Evolutionary conservation across 192 early-diverging fungal genomes (phyloP), one percentile per base, ranked within the genome.

Genomic region (Mortierella antarctica): DNA sequence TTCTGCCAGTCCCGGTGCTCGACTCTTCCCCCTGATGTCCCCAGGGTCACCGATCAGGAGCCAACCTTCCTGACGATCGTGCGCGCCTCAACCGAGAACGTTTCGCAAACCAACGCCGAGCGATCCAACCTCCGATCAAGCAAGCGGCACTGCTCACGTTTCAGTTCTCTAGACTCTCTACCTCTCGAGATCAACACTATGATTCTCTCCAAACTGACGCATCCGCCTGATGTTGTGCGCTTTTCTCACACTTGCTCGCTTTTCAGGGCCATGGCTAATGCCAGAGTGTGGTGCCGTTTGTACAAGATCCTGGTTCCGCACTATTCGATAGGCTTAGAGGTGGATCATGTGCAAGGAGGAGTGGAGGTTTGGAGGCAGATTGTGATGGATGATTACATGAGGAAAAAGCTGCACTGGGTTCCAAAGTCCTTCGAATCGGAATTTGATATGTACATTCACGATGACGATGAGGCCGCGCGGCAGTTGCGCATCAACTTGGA

Each of bases 221-320:
- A 59, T 40, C 64, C 63, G 1, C 12, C 23, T 14, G 59, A 23
- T 46, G 31, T 75, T 7, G 42, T 54, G 12, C 20, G 13, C 17
- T 44, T 57, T n/a, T 67, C 73, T 23, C 73, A 67, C 2, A 50
- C 52, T 15, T 75, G 73, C 52, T 46, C 9, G 10, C 17, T 46
- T 11, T 62, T 75, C 42, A 14, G 57, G 20, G n/a, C 12, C 15
- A 17, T 68, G 13, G 51, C 46, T 11, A 44, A 55, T 14, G 58
- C 46, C 4, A 46, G 21, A 31, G 44, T 45, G 1, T 75, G 73
- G 73, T 42, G 18, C 13, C 18, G 52, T 0, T 5, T 75, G 7
- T 54, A 65, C 15, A 56, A 41, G 4, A 18, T 31, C 4, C 55
- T 45, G 14, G 15, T 56, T 12, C 59, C 73, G 2, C n/a, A 39